Base-by-base conservation (phyloP, 306 rosid genomes). In the Dryas drummondii region DNA sequence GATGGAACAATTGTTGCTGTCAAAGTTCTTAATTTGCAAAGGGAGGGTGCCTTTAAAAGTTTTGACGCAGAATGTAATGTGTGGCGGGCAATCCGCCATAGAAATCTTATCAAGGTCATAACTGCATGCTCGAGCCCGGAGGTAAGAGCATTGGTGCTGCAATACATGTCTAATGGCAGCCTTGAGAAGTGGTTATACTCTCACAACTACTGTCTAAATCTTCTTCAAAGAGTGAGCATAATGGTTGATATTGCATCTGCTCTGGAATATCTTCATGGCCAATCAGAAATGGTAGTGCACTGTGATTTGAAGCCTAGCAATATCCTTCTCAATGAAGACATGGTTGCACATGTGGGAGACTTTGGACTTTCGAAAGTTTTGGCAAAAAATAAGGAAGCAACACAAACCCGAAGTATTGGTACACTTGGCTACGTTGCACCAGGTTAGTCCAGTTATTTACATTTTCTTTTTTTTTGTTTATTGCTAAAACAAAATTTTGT, bases 261-360 rank as follows among this genome's bases (percentile, higher is more conserved):
- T 13, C 50, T 82, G 51, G 86, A 82, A 27, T 79, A 81, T 76
- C 84, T 85, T 52, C 75, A 85, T 76, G 88, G 86, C 13, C 70
- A 74, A 42, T 41, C 70, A 4, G 52, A 77, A 6, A 50, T 72
- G 0, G 63, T 82, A 12, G 82, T 85, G 4, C 84, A 85, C 10
- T 82, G 84, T 41, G 84, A 82, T 65, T 9, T 85, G 53, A 85
- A 81, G 78, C 86, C 86, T 5, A 64, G 68, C 14, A 79, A 85
- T 75, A 22, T 85, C 19, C 65, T 82, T 55, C 41, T 85, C 27
- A 82, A 82, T 73, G 73, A 56, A 65, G 66, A 85, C 16, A 82
- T 82, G 84, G 80, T 22, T 22, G 22, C 22, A 22, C 22, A 22
- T 0, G 22, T 22, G 22, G 22, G 22, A 22, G 22, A 22, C 22